Base-by-base conservation (phyloP, 1,139 yeast genomes). In the Martiniozyma asiatica region DNA sequence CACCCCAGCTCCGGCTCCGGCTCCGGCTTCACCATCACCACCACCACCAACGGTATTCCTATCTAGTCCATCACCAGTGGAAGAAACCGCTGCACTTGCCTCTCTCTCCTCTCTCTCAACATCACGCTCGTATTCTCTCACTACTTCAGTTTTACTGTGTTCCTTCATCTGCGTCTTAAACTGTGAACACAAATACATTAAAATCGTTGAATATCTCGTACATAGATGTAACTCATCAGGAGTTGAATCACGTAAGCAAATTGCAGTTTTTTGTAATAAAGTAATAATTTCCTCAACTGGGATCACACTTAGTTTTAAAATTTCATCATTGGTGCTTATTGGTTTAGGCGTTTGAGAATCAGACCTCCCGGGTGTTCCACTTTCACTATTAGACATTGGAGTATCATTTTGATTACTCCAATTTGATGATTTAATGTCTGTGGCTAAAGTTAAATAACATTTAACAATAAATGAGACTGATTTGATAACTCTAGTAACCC, bases 391-490 rank as follows among this genome's bases (percentile, higher is more conserved):
- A 6, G 6, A 10, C 4, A 17, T 17, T 17, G 6, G 6, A 17
- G 18, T 17, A 6, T 17, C 8, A 6, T 17, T 6, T 17, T 6
- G 18, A 6, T 17, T 17, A 17, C 18, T 8, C 18, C 18, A 17
- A 20, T 24, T 12, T n/a, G 23, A 29, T 6, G 39, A 56, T 52
- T 43, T 32, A 8, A 34, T 33, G 33, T 46, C 63, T 57, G 31
- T 72, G 0, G 81, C 73, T 25, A 78, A 61, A 0, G 85, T 74
- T 33, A 79, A 55, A 44, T 79, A 77, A 47, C 93, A 80, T 50
- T 85, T 85, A 8, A 87, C 93, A 33, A 87, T 68, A 49, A 85
- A 87, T 2, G 94, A 92, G 6, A 84, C 87, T 0, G 95, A 85
- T 43, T 92, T 69, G n/a, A 87, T 87, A 22, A 84, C 73, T 36